These are phyloP conservation scores for Patellifolia procumbens DNA, from an alignment of 179 eudicot species.

Conservation along the genomic window DNA sequence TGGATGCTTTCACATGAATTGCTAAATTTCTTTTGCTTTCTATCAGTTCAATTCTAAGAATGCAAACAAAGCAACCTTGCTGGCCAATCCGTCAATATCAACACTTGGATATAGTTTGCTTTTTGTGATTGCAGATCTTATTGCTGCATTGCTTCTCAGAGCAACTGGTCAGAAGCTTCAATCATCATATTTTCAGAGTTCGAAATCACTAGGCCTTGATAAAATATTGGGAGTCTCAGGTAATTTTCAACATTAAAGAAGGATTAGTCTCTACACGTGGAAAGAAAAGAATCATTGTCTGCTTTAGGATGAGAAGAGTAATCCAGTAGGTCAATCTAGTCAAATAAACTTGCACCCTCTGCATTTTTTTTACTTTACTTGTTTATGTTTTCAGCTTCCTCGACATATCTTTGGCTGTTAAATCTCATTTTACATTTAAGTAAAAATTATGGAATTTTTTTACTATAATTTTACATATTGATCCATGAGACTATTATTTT, in stretches of 20 bases:
- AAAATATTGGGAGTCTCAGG: constrained; percentile 50
- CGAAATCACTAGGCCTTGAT: constrained; percentile 54
- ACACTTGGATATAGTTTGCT: constrained; percentile 84
- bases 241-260: constrained; percentile 21
- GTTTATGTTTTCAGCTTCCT: background rate
- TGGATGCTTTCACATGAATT: background rate
- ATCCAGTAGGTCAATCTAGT: too few species aligned
- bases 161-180: constrained; percentile 69
- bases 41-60: background rate
- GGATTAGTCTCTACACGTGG: background rate
- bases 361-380: background rate
- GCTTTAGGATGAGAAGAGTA: background rate
- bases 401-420: too few species aligned
- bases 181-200: constrained; percentile 46
- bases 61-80: background rate
- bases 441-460: too few species aligned
- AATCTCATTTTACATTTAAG: too few species aligned
- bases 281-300: too few species aligned
- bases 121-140: constrained; percentile 91
- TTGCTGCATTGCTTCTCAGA: constrained; percentile 81
- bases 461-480: too few species aligned
- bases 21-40: background rate
- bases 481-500: too few species aligned
- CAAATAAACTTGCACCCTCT: too few species aligned
- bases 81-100: constrained; percentile 43